Evolutionary conservation across 192 early-diverging fungal species (phyloP), one percentile per base, ranked within the genome.

Genomic region (Ambispora gerdemannii): DNA sequence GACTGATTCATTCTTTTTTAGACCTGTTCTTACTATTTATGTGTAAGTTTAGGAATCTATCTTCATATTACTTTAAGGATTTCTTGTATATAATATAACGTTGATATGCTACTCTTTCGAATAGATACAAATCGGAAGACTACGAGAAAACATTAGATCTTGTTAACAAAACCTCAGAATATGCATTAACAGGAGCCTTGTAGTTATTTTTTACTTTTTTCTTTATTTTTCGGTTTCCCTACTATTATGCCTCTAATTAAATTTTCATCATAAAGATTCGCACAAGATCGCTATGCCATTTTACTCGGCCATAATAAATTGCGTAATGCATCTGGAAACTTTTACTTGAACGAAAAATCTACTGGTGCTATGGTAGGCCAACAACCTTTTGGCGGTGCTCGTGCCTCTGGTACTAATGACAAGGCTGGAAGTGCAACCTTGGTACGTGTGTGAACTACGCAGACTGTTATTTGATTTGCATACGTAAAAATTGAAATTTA

Each of bases 291-390:
- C 51, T 75, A 84, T 56, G 91, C 92, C 1, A 84, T 92, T 60
- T 80, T 94, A 34, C 71, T 80, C 20, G 91, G 87, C 28, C 83
- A 84, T 70, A 89, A 91, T 74, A 78, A 84, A 61, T 84, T 98
- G 64, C 87, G 94, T 50, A 82, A 98, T 80, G 86, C 91, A 35
- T 91, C 93, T 4, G 96, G 96, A 36, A 98, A 98, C 88, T 96
- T 98, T 68, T 98, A 98, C 80, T 89, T 98, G 76, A 98, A 98
- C 77, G 96, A 98, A 84, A 98, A 98, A 80, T 95, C 89, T 75
- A 98, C 96, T 50, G 96, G 96, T 51, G 96, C 95, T 33, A 91
- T 97, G 33, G 95, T 97, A 51, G 95, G 95, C 67, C 96, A 98
- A 80, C 96, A 98, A 84, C 91, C 96, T 20, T 98, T 98, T 77